Evolutionary conservation across 345 rosid species (phyloP).

Genomic region (Eucalyptus cloeziana): DNA sequence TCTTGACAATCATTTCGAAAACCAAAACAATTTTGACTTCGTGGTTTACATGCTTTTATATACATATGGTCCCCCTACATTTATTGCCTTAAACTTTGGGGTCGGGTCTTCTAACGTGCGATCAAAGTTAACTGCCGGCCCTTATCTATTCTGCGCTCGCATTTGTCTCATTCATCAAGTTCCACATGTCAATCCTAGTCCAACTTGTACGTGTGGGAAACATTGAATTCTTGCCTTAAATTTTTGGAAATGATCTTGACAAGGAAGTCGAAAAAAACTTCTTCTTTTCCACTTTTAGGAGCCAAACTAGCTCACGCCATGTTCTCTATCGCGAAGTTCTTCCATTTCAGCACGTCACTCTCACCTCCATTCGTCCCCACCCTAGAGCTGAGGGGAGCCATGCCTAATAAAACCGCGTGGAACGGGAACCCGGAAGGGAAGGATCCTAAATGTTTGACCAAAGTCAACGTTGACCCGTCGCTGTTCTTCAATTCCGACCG

Average conservation of each 20-base stretch:
- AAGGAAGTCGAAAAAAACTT: not conserved
- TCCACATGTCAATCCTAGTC: not conserved
- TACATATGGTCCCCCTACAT: accelerated
- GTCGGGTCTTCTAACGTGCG: accelerated
- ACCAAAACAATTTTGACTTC: not conserved
- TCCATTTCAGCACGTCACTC: not conserved
- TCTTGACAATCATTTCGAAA: not conserved
- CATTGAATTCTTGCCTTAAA: not conserved
- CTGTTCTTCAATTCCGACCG: not conserved
- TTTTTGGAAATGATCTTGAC: too few species aligned
- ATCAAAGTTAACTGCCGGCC: accelerated
- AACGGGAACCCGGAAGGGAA: not conserved
- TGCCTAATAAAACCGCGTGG: not conserved
- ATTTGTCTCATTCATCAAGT: accelerated
- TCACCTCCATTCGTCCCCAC: not conserved
- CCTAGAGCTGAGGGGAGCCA: not conserved
- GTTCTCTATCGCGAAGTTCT: not conserved
- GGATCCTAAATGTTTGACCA: not conserved
- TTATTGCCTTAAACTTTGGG: not conserved
- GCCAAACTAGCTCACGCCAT: not conserved
- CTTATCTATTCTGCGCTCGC: accelerated
- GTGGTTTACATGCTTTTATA: not conserved
- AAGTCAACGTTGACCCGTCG: not conserved
- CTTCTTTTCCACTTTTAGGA: not conserved
- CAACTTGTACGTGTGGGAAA: not conserved